Percentiles rank a stretch among this genome's conserved stretches.
Conservation (phyloP, 352 stramenopile species). For the Phytophthora agathidicida region DNA sequence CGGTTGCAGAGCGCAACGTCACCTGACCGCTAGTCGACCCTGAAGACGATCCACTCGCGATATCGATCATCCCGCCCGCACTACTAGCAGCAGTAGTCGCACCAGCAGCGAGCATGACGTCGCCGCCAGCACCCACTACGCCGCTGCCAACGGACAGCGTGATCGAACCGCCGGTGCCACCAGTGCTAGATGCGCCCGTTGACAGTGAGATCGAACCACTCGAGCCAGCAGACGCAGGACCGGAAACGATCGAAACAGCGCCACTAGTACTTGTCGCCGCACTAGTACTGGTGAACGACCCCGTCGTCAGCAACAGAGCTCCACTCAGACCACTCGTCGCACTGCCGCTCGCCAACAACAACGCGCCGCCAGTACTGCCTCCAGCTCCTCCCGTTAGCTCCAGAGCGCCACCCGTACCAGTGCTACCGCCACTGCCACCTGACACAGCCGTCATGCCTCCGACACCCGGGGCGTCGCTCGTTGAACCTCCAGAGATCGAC, state of each 20-base stretch:
- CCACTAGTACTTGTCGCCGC: constrained; percentile 16
- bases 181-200: neutral
- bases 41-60: no score
- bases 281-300: no score
- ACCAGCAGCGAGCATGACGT: no score
- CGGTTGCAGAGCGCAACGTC: no score
- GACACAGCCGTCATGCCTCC: neutral
- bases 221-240: constrained; percentile 5
- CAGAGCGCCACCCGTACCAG: constrained; percentile 12
- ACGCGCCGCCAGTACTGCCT: constrained; percentile 20
- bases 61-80: no score
- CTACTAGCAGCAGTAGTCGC: no score
- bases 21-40: no score
- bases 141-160: neutral
- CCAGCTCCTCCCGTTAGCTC: constrained; percentile 7
- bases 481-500: no score
- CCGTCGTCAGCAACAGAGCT: no score
- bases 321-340: no score
- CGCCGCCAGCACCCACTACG: no score
- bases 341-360: constrained; percentile 22
- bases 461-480: neutral
- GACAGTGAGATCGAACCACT: neutral
- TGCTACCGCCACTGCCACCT: constrained; percentile 31
- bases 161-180: neutral
- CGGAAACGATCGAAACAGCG: constrained; percentile 20